phyloP scores from a whole-genome alignment of 768 basidiomycete species.

The Holtermannia corniformis region DNA sequence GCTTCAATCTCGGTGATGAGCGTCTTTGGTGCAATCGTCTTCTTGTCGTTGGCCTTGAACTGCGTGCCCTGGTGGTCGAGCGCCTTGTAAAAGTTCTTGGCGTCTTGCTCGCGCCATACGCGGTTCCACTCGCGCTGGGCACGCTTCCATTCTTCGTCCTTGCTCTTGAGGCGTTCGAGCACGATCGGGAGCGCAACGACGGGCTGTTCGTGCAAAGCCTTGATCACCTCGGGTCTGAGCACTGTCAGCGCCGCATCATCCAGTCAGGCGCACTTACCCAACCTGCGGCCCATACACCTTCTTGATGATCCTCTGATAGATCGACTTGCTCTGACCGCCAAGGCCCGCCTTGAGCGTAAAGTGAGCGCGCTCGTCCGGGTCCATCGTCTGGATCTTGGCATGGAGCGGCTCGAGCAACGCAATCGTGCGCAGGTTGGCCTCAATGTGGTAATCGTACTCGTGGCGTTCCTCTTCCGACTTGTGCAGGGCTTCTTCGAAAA shows the following conservation, averaged over 20 bases:
- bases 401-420: conserved; percentile 80
- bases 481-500: conserved; percentile 89
- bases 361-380: conserved; percentile 66
- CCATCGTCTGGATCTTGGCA: conserved; percentile 76
- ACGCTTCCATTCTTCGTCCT: conserved; percentile 94
- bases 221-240: conserved; percentile 40
- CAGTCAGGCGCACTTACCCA: background rate
- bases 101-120: conserved; percentile 90
- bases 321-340: conserved; percentile 73
- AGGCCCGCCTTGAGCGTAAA: conserved; percentile 80
- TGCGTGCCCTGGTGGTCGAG: conserved; percentile 91
- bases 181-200: conserved; percentile 85
- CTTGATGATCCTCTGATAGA: conserved; percentile 88
- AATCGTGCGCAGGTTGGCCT: conserved; percentile 82
- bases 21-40: conserved; percentile 39
- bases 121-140: conserved; percentile 91
- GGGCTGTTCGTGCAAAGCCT: conserved; percentile 81
- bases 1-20: conserved; percentile 40
- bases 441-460: conserved; percentile 92
- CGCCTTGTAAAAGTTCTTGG: conserved; percentile 95
- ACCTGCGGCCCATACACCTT: conserved; percentile 77
- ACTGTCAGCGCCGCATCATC: conserved; percentile 16
- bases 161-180: conserved; percentile 73
- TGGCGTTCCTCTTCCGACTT: conserved; percentile 97
- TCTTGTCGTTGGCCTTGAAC: conserved; percentile 93